Conservation (phyloP, 2,329 filamentous ascomycete genomes). For the Curvularia eragrostidis region DNA sequence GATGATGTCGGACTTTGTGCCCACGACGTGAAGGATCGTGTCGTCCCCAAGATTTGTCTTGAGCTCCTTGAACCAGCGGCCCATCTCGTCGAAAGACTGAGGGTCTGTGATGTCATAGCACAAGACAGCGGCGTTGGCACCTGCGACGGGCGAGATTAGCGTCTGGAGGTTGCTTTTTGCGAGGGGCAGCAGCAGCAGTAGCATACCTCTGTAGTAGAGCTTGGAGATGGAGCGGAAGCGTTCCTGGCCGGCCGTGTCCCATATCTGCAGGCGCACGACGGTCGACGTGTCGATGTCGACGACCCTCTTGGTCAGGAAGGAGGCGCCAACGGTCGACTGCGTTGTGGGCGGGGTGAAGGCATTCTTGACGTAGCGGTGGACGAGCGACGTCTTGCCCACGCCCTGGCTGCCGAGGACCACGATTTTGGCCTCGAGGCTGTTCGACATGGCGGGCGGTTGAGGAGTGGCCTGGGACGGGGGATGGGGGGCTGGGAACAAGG, state of each 20-base stretch:
- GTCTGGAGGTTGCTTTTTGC: not conserved
- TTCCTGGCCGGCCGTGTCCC: conserved; percentile 96
- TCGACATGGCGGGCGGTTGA: conserved; percentile 33
- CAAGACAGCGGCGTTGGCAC: conserved; percentile 89
- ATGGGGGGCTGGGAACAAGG: conserved; percentile 1
- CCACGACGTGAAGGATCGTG: conserved; percentile 91
- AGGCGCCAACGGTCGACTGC: conserved; percentile 59
- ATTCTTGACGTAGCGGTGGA: conserved; percentile 77
- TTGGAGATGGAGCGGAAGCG: conserved; percentile 93
- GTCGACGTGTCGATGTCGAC: conserved; percentile 83
- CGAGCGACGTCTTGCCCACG: conserved; percentile 80
- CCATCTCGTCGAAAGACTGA: conserved; percentile 88
- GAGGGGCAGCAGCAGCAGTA: too few species aligned
- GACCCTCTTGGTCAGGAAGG: conserved; percentile 70
- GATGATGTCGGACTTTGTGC: conserved; percentile 80
- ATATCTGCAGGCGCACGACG: conserved; percentile 89
- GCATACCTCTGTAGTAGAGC: conserved; percentile 80
- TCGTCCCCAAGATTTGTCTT: conserved; percentile 77
- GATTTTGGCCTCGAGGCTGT: conserved; percentile 79
- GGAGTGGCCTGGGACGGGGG: not conserved
- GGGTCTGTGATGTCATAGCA: conserved; percentile 94
- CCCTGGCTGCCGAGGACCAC: conserved; percentile 80
- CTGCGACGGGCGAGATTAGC: conserved; percentile 46
- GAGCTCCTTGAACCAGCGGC: conserved; percentile 85
- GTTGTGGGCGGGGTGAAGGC: conserved; percentile 67